A percentile compares a stretch with the other conserved stretches of the same genome.
Evolutionary conservation across 2,329 filamentous ascomycete species (phyloP).

Genomic region (Cladophialophora psammophila): DNA sequence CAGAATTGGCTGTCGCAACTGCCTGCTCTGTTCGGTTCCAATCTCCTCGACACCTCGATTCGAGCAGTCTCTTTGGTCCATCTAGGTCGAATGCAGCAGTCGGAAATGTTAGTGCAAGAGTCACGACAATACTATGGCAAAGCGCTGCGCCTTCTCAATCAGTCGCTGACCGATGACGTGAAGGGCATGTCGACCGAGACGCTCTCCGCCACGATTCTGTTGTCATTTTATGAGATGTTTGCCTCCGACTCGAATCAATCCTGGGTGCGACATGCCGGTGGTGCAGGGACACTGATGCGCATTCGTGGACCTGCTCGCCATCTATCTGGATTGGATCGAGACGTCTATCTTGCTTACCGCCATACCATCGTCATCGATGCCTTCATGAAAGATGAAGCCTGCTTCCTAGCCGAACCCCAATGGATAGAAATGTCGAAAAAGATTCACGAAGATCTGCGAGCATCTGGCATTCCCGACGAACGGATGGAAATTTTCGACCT

Average conservation of each 20-base stretch:
- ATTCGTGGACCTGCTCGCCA: conserved; percentile 46
- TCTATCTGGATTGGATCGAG: conserved; percentile 46
- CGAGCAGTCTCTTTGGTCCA: conserved; percentile 45
- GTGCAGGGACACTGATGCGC: conserved; percentile 46
- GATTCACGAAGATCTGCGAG: conserved; percentile 42
- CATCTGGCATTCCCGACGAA: conserved; percentile 17
- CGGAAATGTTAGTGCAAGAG: conserved; percentile 40
- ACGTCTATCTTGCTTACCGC: conserved; percentile 48
- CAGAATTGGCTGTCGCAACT: conserved; percentile 37
- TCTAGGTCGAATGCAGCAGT: conserved; percentile 41
- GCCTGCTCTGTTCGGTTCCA: conserved; percentile 36
- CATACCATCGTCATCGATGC: conserved; percentile 48
- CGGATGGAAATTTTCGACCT: conserved; percentile 38
- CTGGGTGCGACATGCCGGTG: conserved; percentile 49
- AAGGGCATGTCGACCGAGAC: conserved; percentile 46
- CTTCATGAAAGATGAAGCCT: conserved; percentile 45
- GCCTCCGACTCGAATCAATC: conserved; percentile 47
- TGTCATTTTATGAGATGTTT: conserved; percentile 50
- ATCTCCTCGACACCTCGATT: conserved; percentile 40
- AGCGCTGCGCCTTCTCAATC: conserved; percentile 44
- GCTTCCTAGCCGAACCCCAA: conserved; percentile 47
- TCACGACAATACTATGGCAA: conserved; percentile 46
- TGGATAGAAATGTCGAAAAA: conserved; percentile 46
- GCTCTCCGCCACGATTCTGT: conserved; percentile 46
- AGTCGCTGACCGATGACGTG: conserved; percentile 41